phyloP scores from a whole-genome alignment of 176 grass and related monocot species.

The Canna indica region DNA sequence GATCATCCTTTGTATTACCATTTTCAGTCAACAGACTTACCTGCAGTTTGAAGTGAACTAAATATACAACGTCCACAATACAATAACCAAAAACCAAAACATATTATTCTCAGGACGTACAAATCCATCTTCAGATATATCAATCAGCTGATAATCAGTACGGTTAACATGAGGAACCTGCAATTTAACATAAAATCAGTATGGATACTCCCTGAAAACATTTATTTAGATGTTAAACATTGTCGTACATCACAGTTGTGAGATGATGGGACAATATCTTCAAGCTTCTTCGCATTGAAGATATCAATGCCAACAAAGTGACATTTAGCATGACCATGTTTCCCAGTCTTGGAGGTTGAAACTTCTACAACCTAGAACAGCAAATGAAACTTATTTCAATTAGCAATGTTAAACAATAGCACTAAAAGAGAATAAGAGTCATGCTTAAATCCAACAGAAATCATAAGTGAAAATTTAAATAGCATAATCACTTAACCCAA shows the following conservation, averaged over 20 bases:
- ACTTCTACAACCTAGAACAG: conserved; percentile 34
- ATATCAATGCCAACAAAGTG: conserved; percentile 50
- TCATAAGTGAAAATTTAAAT: not conserved
- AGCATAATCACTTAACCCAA: not conserved
- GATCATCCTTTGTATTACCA: conserved; percentile 44
- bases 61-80: not conserved
- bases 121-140: conserved; percentile 64
- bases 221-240: not conserved
- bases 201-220: not conserved
- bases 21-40: conserved; percentile 42
- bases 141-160: conserved; percentile 49
- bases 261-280: conserved; percentile 54
- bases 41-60: conserved; percentile 10
- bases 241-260: conserved; percentile 51
- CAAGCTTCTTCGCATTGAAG: conserved; percentile 39
- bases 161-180: conserved; percentile 45
- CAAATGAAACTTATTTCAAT: not conserved
- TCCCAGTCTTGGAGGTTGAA: conserved; percentile 53
- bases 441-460: not conserved
- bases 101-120: conserved; percentile 19
- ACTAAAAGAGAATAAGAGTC: not conserved
- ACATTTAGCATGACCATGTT: conserved; percentile 45
- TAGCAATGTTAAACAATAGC: not conserved
- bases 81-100: not conserved
- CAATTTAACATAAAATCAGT: not conserved